Base-by-base conservation (phyloP, 768 basidiomycete genomes). In the Rhizopogon vulgaris region DNA sequence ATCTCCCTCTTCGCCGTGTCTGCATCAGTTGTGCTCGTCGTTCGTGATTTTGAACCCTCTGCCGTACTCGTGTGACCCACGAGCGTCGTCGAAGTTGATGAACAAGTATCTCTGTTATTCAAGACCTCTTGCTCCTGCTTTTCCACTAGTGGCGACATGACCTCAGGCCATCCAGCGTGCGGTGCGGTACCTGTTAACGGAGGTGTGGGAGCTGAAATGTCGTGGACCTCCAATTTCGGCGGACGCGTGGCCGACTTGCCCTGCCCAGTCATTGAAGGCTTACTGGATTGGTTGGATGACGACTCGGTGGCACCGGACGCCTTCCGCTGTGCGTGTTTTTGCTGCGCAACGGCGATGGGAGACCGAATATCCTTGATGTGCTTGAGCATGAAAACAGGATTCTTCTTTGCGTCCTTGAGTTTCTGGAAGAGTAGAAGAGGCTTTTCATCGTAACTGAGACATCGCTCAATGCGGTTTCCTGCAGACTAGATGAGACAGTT, bases 351-450 rank as follows among this genome's bases (percentile, higher is more conserved):
- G 8, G 85, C 92, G 56, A 98, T 98, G 0, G 96, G 96, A 6
- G 94, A 96, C 41, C 92, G 87, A 54, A 99, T 97, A 63, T 99
- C 96, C 64, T 70, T 70, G 69, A 94, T 94, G 57, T 95, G 91
- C 56, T 94, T 90, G 49, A 95, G 80, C 96, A 99, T 99, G 70
- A 99, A 99, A 7, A 99, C 95, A 2, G 96, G 95, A 56, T 96
- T 94, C 72, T 97, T 97, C 70, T 93, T 92, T 1, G 87, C 84
- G 58, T 99, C 96, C 65, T 98, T 99, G 52, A 98, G 79, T 65
- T 90, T 93, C 67, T 98, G 96, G 74, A 99, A 99, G 38, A 99
- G 82, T 43, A 98, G 76, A 32, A 99, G 75, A 0, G 96, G 96
- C 63, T 98, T 98, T 72, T 99, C 96, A 63, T 99, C 96, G 60